Evolutionary conservation across 1,139 yeast species (phyloP).

Genomic region (Suzukiozyma palmioleophila): DNA sequence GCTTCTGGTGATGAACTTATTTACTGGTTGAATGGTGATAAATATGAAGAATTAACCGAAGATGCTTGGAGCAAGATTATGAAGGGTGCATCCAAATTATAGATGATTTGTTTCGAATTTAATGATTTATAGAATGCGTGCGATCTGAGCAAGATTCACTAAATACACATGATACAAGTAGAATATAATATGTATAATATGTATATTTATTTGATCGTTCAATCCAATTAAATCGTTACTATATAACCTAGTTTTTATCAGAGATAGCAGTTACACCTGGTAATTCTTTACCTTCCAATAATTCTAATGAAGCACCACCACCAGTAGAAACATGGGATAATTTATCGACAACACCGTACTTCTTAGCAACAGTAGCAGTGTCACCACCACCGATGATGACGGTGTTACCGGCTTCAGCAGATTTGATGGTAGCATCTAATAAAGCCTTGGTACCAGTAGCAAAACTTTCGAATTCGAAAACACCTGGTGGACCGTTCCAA

Average conservation of each 20-base stretch:
- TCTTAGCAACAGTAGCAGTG: conserved; percentile 98
- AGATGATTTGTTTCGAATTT: conserved; percentile 5
- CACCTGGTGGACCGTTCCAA: conserved; percentile 99
- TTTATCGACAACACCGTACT: conserved; percentile 91
- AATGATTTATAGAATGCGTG: not conserved
- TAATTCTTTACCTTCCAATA: conserved; percentile 94
- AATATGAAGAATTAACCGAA: conserved; percentile 55
- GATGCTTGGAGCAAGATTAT: conserved; percentile 55
- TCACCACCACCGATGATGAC: conserved; percentile 99
- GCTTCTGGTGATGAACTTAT: conserved; percentile 55
- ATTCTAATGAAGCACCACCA: conserved; percentile 98
- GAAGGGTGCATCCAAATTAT: conserved; percentile 38
- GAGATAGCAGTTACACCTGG: conserved; percentile 95
- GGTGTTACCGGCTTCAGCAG: conserved; percentile 85
- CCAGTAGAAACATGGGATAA: conserved; percentile 97
- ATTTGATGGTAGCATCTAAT: conserved; percentile 80
- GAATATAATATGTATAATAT: too few species aligned
- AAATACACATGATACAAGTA: too few species aligned
- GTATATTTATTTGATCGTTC: too few species aligned
- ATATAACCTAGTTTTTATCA: conserved; percentile 36
- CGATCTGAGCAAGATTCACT: not conserved
- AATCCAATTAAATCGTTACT: too few species aligned
- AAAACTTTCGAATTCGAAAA: conserved; percentile 89
- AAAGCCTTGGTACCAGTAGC: conserved; percentile 86
- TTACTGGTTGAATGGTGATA: conserved; percentile 62